Percentiles rank a stretch among this genome's conserved stretches.
Evolutionary conservation across 2,329 filamentous ascomycete species (phyloP).

Genomic region (Passalora sequoiae): DNA sequence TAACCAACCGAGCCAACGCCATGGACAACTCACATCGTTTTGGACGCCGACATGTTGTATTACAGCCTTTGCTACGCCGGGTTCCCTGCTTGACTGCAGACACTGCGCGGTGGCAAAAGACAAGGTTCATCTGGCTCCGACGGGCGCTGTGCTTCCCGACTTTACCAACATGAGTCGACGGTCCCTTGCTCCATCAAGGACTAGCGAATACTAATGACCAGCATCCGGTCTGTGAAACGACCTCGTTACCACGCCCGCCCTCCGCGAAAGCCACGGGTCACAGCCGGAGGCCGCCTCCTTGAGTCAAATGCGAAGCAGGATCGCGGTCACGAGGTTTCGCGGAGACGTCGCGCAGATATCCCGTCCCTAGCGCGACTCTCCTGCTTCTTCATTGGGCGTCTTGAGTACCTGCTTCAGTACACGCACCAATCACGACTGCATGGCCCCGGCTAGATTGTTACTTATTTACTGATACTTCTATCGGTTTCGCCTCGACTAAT

Average conservation of each 20-base stretch:
- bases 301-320: conserved; percentile 13
- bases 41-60: background rate
- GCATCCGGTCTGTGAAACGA: conserved; percentile 18
- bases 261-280: conserved; percentile 13
- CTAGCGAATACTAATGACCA: conserved; percentile 12
- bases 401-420: conserved; percentile 10
- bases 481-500: conserved; percentile 16
- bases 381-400: background rate
- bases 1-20: conserved; percentile 2
- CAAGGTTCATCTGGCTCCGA: conserved; percentile 12
- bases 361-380: conserved; percentile 9
- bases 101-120: conserved; percentile 12
- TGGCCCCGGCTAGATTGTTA: conserved; percentile 10
- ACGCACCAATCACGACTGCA: conserved; percentile 22
- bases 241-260: conserved; percentile 13
- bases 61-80: background rate
- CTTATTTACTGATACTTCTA: conserved; percentile 14
- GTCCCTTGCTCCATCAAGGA: conserved; percentile 11
- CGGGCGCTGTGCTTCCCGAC: conserved; percentile 3
- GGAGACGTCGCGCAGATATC: conserved; percentile 17
- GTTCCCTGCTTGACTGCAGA: background rate
- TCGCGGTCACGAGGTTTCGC: background rate
- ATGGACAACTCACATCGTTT: background rate
- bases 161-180: conserved; percentile 8
- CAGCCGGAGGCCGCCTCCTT: conserved; percentile 15